Evolutionary conservation across 78 protist species (phyloP).

Genomic region (Dictyostelium intermedium): DNA sequence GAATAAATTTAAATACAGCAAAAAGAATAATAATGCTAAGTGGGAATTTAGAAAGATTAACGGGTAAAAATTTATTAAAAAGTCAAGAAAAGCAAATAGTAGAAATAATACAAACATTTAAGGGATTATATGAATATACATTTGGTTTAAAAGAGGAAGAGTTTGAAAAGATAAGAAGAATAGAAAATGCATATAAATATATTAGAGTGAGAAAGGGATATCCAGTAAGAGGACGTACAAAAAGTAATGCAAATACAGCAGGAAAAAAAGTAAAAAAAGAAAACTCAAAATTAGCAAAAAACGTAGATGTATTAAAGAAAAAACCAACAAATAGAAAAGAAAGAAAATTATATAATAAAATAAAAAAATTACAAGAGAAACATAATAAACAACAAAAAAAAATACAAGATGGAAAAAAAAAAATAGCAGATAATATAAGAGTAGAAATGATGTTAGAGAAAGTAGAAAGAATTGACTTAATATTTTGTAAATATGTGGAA

Average conservation of each 20-base stretch:
- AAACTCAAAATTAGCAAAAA: neutral
- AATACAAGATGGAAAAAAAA: neutral
- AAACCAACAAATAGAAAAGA: neutral
- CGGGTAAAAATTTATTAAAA: neutral
- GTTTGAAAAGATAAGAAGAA: neutral
- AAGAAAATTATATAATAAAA: neutral
- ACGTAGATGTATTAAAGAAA: neutral
- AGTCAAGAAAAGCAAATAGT: neutral
- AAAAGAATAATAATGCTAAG: neutral
- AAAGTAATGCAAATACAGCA: slow-evolving; percentile 21
- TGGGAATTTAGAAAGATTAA: neutral
- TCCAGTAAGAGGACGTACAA: neutral
- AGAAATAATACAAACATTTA: neutral
- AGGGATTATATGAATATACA: neutral
- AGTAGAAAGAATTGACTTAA: neutral
- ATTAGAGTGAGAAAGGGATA: neutral
- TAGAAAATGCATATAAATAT: neutral
- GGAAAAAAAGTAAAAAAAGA: neutral
- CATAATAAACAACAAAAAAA: neutral
- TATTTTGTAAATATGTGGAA: neutral
- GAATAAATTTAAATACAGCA: neutral
- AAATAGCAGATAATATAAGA: neutral
- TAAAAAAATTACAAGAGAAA: neutral
- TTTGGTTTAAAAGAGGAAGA: neutral
- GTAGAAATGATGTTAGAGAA: neutral